Evolutionary conservation across 306 rosid species (phyloP), one percentile per base, ranked within the genome.

Genomic region (Trifolium subterraneum): DNA sequence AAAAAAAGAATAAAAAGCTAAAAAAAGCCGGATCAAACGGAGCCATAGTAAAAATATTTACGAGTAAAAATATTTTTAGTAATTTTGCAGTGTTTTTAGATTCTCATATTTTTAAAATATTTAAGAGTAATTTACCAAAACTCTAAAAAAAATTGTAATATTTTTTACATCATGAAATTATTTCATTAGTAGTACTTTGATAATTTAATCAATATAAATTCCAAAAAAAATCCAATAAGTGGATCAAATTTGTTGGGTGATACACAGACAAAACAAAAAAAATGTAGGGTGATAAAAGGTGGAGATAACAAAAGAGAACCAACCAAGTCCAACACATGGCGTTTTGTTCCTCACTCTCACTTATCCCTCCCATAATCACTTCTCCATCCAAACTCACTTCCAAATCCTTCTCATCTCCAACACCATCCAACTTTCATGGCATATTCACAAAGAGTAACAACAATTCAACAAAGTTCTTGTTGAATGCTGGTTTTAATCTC

Each of bases 401-500:
- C 61, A 67, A 64, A 27, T 48, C 62, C 2, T 81, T 77, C 76
- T 73, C 58, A 5, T 61, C 68, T 50, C 2, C 39, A 15, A 6
- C 36, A 27, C 39, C 70, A 71, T 41, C 51, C 85, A 76, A 82
- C 25, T 71, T 64, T 69, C 64, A 61, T 51, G 70, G 80, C 41
- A 58, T 79, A 33, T 80, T 20, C 22, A 61, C 45, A 44, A 82
- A 54, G 27, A 73, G n/a, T 72, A 75, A 16, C 73, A 62, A 45
- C 22, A 73, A 61, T 39, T 77, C 79, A 12, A 81, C 83, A 38
- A 77, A 80, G 66, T 74, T 76, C 74, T 36, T 64, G 9, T 15
- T 88, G 71, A 81, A 83, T 8, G 97, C 91, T 11, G 96, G 97
- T 69, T 88, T 93, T 23, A 64, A 85, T 20, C 87, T 87, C 70